phyloP scores from a whole-genome alignment of 2,329 filamentous ascomycete species.

The Calonectria hawksworthii region DNA sequence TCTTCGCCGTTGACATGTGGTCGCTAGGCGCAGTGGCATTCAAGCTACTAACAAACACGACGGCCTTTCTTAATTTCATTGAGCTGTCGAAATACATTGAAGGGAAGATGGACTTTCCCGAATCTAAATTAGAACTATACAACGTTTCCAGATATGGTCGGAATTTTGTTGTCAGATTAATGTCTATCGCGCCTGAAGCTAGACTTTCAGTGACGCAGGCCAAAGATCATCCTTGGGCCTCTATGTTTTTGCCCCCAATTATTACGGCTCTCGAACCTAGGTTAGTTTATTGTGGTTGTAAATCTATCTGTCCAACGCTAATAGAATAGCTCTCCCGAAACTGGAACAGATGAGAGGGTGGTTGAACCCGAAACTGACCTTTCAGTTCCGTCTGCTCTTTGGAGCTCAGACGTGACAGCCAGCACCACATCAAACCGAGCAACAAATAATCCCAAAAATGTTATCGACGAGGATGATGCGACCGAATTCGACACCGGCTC shows the following conservation, averaged over 20 bases:
- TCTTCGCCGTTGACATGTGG: constrained; percentile 2
- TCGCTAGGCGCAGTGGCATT: not conserved
- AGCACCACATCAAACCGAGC: not conserved
- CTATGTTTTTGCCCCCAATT: not conserved
- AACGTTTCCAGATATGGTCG: not conserved
- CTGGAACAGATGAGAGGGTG: not conserved
- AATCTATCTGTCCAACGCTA: not conserved
- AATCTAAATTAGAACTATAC: not conserved
- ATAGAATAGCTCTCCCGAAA: not conserved
- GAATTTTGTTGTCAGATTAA: not conserved
- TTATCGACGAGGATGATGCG: too few species aligned
- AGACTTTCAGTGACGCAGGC: not conserved
- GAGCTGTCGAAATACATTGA: not conserved
- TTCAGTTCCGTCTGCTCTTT: not conserved
- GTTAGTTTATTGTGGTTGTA: not conserved
- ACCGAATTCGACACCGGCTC: too few species aligned
- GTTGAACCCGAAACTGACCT: too few species aligned
- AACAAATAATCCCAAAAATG: not conserved
- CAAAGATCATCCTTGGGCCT: not conserved
- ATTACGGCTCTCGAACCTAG: not conserved
- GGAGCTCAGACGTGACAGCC: not conserved
- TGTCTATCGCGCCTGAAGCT: not conserved
- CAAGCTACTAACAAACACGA: not conserved
- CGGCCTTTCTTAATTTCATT: not conserved
- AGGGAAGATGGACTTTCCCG: not conserved